Evolutionary conservation across 75 land plant genomes (phyloP), one percentile per base, ranked within the genome.

Genomic region (Cunninghamia lanceolata): DNA sequence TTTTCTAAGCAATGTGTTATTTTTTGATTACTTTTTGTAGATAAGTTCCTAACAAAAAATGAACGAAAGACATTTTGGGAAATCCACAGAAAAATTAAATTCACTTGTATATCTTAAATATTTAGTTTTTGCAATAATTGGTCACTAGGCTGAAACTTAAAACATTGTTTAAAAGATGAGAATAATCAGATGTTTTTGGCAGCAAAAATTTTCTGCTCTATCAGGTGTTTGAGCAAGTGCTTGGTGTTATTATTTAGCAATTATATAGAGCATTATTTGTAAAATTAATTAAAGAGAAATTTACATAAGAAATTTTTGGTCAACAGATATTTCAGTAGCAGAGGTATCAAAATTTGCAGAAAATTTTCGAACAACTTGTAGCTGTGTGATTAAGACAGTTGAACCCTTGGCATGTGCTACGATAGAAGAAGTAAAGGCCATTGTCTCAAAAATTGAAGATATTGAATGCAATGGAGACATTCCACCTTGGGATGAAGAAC

Each of bases 401-500:
- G 99, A 98, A 84, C 99, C 99, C 85, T 91, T 86, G 36, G 90
- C 90, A 77, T 56, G 92, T 76, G 92, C 92, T 52, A 91, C 94
- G 19, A 53, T 91, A 85, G 94, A 95, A 84, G 99, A 94, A 84
- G 90, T 98, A 34, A 96, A 93, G 85, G 87, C 86, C 59, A 87
- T 88, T 79, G 93, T 98, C 50, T 80, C 77, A 25, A 96, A 92
- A 86, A 89, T 96, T 38, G 88, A 91, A 88, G 85, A 87, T 83
- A 87, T 94, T 85, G 99, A 98, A 91, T 83, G 91, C 42, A 83
- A 86, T 81, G 86, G 89, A 68, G 35, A 74, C 53, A 95, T 98
- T 71, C 47, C 93, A 76, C 94, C 93, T 38, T 98, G 99, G 99
- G 96, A 96, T 91, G 99, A 96, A 34, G 99, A 98, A 42, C 86